Evolutionary conservation across 768 basidiomycete genomes (phyloP), one percentile per base, ranked within the genome.

Genomic region (Dendrothele bispora): DNA sequence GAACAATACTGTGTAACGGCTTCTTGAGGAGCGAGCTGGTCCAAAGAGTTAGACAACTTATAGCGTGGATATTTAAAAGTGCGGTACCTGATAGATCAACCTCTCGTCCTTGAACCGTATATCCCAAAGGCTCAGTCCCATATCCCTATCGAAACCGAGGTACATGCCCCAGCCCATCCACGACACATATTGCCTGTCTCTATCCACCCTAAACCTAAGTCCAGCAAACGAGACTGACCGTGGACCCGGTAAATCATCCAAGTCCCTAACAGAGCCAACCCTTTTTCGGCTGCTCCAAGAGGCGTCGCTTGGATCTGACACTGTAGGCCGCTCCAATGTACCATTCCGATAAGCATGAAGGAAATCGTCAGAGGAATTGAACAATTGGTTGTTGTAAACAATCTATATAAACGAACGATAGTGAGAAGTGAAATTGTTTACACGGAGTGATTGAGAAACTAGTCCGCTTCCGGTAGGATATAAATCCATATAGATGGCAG

Each of bases 101-200:
- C 84, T 62, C 56, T 82, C 82, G 11, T 72, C 72, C 30, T 68
- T 64, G 67, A 86, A 80, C 4, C 73, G 67, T 39, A 84, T 70
- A 55, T 84, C 77, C 78, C 79, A 84, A 17, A 84, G 61, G 49
- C 71, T 76, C 52, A 83, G 53, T 12, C 82, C 84, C 82, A 85
- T 84, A 56, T 86, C 84, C 24, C 82, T 61, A 46, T 82, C 80
- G 56, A 84, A 86, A 41, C 79, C 76, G 25, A 84, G 67, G 51
- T 77, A 84, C 61, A 84, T 46, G 0, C 72, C 68, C 81, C 82
- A 84, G 2, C 80, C 80, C 79, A 86, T 79, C 84, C 84, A 86
- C 37, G 72, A 78, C n/a, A 86, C 62, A 51, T 78, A 83, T 52
- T 79, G 71, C 36, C 66, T 63, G 29, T 70, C 68, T 20, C 56